A percentile compares a stretch with the other conserved stretches of the same genome.
Conservation (phyloP, 176 grass and related monocot genomes). For the Saccharum spontaneum region DNA sequence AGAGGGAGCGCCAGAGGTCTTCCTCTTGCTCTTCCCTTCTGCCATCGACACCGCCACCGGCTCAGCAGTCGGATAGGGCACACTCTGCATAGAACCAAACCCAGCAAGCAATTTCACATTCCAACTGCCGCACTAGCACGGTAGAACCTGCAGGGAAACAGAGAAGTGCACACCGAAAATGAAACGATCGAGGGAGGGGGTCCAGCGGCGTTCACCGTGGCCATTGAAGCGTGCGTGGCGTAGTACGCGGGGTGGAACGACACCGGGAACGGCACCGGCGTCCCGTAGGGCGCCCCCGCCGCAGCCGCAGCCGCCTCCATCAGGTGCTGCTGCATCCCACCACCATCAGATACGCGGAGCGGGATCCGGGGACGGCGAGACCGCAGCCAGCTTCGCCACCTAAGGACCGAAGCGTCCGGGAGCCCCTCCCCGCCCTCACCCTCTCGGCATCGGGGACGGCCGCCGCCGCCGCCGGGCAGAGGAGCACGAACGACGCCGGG, state of each 20-base stretch:
- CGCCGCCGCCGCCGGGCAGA: no score
- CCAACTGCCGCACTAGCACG: neutral
- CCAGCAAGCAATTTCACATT: conserved; percentile 9
- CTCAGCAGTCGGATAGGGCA: no score
- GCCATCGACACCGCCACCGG: no score
- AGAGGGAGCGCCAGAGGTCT: no score
- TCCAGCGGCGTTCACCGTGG: conserved; percentile 46
- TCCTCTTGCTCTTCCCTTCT: no score
- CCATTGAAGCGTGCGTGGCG: conserved; percentile 58
- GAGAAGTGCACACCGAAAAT: neutral
- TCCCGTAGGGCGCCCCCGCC: conserved; percentile 36
- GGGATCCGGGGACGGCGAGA: no score
- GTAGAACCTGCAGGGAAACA: neutral
- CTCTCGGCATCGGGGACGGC: no score
- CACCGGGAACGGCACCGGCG: conserved; percentile 44
- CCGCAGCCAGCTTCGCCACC: no score
- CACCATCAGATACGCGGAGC: neutral
- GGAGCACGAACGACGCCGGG: no score
- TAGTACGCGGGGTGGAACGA: conserved; percentile 45
- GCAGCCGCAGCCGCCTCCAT: conserved; percentile 6
- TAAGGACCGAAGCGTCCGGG: no score
- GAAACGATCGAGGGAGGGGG: neutral
- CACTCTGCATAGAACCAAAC: neutral
- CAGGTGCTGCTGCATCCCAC: conserved; percentile 42
- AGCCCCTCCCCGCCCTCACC: no score